Evolutionary conservation across 2,329 filamentous ascomycete genomes (phyloP), one percentile per base, ranked within the genome.

Genomic region (Fusarium mexicanum): DNA sequence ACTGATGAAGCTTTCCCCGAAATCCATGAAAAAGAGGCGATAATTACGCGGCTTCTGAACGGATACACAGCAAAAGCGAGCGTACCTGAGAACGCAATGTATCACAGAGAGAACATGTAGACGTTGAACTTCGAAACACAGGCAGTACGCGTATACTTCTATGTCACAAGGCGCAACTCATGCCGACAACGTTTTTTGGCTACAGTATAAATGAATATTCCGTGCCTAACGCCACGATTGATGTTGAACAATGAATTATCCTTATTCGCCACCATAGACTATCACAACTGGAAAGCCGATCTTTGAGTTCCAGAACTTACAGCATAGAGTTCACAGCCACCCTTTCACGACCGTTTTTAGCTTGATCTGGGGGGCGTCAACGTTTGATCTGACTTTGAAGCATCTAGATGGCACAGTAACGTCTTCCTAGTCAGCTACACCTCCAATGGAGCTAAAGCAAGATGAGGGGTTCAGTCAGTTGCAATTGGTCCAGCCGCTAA

Each of bases 261-360:
- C n/a, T 26, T 26, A 50, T 24, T 68, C 24, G 67, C 62, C 71
- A 64, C 67, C 16, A 6, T 43, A 43, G 37, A 51, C 37, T 31
- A 41, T 64, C 51, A n/a, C 37, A 14, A 12, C 46, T 59, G 24
- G 64, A 59, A 72, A 58, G 55, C 22, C 33, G 38, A 59, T 41
- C 33, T 26, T 26, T 38, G 12, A 35, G 29, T 26, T 60, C 59
- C 20, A 61, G 61, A 54, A 68, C 44, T 68, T 46, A 26, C 4
- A 31, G 14, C 43, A 53, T 58, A 47, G 29, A 26, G 26, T 55
- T 54, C 40, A 40, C 38, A 53, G n/a, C 43, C 43, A 31, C 40
- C 66, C 54, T 67, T 67, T 69, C 50, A 47, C 41, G 47, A 40
- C 38, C 64, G 24, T 38, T 46, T 35, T 65, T 40, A 61, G 43